Evolutionary conservation across 768 basidiomycete species (phyloP), one percentile per base, ranked within the genome.

Genomic region (Tylopilus felleus): DNA sequence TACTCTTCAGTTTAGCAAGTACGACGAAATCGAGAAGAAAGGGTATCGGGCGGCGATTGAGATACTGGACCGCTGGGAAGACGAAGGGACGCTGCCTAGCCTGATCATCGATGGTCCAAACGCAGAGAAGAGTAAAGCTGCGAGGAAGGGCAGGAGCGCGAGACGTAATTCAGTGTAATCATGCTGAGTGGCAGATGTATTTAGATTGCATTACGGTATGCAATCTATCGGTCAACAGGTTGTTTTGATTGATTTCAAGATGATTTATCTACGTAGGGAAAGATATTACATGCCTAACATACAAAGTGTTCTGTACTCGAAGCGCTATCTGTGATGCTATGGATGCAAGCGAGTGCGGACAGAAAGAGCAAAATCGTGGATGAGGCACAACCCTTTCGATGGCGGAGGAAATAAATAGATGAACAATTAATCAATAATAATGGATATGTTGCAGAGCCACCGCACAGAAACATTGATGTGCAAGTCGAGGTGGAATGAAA

Each of bases 1-100:
- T 5, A 98, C 94, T 6, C 77, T 98, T 23, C 90, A 95, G 67
- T 95, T 93, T 65, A 76, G 81, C 49, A 91, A 91, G 69, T 96
- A 90, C 62, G 87, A 90, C 59, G 93, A 98, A 71, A 86, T 99
- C 23, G 79, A 87, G 64, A 80, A 82, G 63, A 86, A 86, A 64
- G 97, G 96, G 0, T 89, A 93, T 62, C 66, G 77, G 8, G 86
- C 88, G 3, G 85, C 90, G 1, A 71, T 84, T 62, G 79, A 85
- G 47, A 80, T 88, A 52, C 68, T 99, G 25, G 79, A 80, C 48
- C 81, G 85, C 59, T 87, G 93, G 80, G 86, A 90, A 46, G 85
- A 86, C 16, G 89, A 96, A 60, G 93, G 90, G 5, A 79, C 78
- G 52, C 75, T 98, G n/a, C 93, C 93, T 1, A 83, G 79, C n/a